These are phyloP conservation scores for Pseudogymnoascus sp. DNA, from an alignment of 2,329 filamentous ascomycete genomes.

Conservation along the genomic window DNA sequence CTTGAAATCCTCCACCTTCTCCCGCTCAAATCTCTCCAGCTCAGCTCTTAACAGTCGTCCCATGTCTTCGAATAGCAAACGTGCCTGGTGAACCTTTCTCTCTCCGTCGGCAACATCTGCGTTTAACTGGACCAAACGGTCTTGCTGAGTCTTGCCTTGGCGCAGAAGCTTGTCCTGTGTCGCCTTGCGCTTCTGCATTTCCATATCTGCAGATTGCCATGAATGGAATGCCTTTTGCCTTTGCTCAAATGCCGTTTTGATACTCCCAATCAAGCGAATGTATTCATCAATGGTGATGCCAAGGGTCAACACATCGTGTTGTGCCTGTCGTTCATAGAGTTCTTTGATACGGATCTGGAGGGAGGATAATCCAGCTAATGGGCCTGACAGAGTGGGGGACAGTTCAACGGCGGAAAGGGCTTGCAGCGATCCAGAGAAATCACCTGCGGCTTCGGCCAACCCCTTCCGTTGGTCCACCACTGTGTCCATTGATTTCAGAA, in stretches of 20 bases:
- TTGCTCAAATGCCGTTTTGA: slow-evolving; percentile 88
- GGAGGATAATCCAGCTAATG: slow-evolving; percentile 85
- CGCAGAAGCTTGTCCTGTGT: slow-evolving; percentile 91
- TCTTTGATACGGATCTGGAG: slow-evolving; percentile 91
- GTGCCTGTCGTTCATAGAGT: slow-evolving; percentile 91
- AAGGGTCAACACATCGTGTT: slow-evolving; percentile 92
- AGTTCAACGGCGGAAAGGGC: slow-evolving; percentile 88
- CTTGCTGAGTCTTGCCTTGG: slow-evolving; percentile 92
- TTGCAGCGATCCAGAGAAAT: slow-evolving; percentile 90
- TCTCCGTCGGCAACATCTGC: slow-evolving; percentile 95
- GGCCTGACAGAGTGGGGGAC: slow-evolving; percentile 78
- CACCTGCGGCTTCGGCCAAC: slow-evolving; percentile 84
- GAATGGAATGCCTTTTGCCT: slow-evolving; percentile 93
- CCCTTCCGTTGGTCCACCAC: slow-evolving; percentile 90
- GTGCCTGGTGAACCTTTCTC: slow-evolving; percentile 81
- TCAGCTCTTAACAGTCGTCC: slow-evolving; percentile 85
- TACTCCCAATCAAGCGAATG: slow-evolving; percentile 87
- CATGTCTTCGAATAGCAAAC: slow-evolving; percentile 95
- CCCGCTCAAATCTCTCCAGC: slow-evolving; percentile 86
- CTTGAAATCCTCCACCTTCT: slow-evolving; percentile 99
- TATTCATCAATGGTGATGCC: slow-evolving; percentile 98
- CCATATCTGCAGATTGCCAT: slow-evolving; percentile 86
- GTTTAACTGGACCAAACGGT: slow-evolving; percentile 83
- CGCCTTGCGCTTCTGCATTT: slow-evolving; percentile 81
- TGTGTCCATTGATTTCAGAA: slow-evolving; percentile 88